These are phyloP conservation scores for Pterulicium gracile DNA, from an alignment of 1,284 basidiomycete species.

Conservation along the genomic window DNA sequence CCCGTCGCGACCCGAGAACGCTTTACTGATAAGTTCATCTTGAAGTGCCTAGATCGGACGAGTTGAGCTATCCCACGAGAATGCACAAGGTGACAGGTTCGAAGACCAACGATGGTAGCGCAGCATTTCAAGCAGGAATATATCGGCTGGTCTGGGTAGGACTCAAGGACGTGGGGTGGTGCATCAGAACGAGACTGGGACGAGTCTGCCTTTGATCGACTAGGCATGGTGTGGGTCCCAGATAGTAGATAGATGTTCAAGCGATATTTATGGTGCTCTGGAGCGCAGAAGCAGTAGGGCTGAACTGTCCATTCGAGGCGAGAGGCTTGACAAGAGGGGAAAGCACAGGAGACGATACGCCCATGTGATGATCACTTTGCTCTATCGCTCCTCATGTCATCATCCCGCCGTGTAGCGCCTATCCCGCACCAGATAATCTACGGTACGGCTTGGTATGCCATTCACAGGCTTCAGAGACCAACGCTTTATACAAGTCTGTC, in stretches of 20 bases:
- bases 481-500: conserved; percentile 4
- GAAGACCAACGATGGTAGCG: conserved; percentile 45
- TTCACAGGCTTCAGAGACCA: not conserved
- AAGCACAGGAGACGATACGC: no score
- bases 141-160: not conserved
- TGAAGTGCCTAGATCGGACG: conserved; percentile 48
- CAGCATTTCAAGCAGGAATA: conserved; percentile 59
- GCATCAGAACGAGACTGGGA: no score
- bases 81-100: not conserved
- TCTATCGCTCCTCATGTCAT: no score
- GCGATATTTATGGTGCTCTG: no score
- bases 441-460: conserved; percentile 53
- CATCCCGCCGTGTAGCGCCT: no score
- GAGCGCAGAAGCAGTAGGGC: no score
- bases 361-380: no score
- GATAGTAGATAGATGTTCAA: no score
- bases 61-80: not conserved
- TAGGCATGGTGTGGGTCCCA: no score
- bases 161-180: not conserved
- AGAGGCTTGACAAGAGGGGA: no score
- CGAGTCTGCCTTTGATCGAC: no score
- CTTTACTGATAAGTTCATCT: conserved; percentile 79
- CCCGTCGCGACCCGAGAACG: conserved; percentile 78
- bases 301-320: no score
- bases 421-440: conserved; percentile 42